Base-by-base conservation (phyloP, 1,139 yeast genomes). In the Dujonia santamariae region DNA sequence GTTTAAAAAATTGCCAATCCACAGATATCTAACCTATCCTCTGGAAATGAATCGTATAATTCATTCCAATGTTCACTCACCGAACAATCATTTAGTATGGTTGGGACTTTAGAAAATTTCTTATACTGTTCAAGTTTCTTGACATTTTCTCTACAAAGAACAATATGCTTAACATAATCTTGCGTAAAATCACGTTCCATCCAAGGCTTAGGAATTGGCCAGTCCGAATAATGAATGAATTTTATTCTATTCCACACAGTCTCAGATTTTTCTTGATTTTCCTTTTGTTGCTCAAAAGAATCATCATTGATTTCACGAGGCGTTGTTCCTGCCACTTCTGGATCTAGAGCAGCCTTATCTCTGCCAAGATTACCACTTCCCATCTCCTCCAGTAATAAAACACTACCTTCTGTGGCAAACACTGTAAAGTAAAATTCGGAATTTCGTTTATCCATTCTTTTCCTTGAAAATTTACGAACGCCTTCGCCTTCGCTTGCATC, bases 151-250 rank as follows among this genome's bases (percentile, higher is more conserved):
- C 31, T n/a, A 21, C 37, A 35, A 9, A 35, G 6, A 7, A 26
- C 19, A 7, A 22, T 8, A 19, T 17, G 7, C 7, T 26, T 17
- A 6, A 30, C 14, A 15, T 30, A 35, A 22, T 18, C 8, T 7
- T 20, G 23, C 7, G 13, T 8, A 8, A 12, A 14, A 11, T 19
- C 20, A 4, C 9, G 12, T 4, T 11, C 16, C 3, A 26, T 9
- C 37, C 37, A 35, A 16, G 37, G 37, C 22, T 35, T 35, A 16
- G 37, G 37, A 3, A 35, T 21, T 16, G 37, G 37, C 9, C 11
- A 30, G 26, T 35, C 37, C 6, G 37, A 35, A 21, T 20, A 35
- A 25, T 35, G 37, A 7, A 35, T 19, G 11, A 30, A 7, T 20
- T 30, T 19, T 23, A 29, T 23, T 19, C 14, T 19, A 9, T 25